Evolutionary conservation across 1,139 yeast species (phyloP).

Genomic region (Yamadazyma triangularis): DNA sequence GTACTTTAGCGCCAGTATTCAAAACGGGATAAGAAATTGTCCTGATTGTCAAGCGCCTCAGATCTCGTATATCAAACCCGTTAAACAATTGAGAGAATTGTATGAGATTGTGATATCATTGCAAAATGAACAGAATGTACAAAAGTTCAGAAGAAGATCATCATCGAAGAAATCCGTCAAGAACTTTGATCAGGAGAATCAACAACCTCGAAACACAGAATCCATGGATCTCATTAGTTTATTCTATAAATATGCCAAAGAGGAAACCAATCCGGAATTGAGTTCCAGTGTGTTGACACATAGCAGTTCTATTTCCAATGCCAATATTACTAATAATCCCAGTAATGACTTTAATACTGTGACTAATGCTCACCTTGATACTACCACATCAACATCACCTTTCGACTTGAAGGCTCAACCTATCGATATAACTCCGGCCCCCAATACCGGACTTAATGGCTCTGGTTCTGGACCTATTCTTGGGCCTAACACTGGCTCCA

Average conservation of each 20-base stretch:
- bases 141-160: conserved; percentile 16
- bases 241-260: conserved; percentile 41
- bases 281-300: conserved; percentile 4
- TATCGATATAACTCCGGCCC: conserved; percentile 10
- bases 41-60: conserved; percentile 44
- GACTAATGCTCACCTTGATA: neutral
- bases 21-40: conserved; percentile 27
- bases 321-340: conserved; percentile 1
- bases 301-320: conserved; percentile 1
- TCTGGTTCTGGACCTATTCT: conserved; percentile 1
- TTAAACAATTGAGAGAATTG: conserved; percentile 52
- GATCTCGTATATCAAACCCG: conserved; percentile 32
- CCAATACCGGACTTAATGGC: too few relatives aligned
- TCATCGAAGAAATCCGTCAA: conserved; percentile 21
- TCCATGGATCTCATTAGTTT: conserved; percentile 33
- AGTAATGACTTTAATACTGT: conserved; percentile 1
- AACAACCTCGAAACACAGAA: conserved; percentile 14
- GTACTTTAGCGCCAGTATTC: conserved; percentile 2
- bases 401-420: conserved; percentile 8
- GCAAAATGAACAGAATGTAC: conserved; percentile 3
- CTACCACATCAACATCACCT: neutral
- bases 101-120: conserved; percentile 25
- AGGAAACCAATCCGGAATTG: conserved; percentile 17
- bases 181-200: conserved; percentile 12
- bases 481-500: too few relatives aligned